These are phyloP conservation scores for Adiantum capillusveneris DNA, from an alignment of 75 land plant species.

Conservation along the genomic window DNA sequence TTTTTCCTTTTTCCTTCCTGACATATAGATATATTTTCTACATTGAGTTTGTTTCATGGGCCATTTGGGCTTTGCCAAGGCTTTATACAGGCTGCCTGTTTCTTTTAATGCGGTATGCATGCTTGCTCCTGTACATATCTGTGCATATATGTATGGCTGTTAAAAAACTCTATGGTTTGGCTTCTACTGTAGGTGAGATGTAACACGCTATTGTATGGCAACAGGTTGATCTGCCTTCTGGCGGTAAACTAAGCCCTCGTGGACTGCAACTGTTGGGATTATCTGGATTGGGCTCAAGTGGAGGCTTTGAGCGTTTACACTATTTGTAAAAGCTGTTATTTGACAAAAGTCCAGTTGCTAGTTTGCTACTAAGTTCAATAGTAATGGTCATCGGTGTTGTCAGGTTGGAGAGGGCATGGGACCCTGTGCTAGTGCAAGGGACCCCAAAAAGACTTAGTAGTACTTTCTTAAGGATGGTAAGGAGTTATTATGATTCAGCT, in stretches of 20 bases:
- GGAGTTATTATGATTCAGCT: too few species aligned
- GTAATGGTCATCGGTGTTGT: too few species aligned
- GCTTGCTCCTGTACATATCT: too few species aligned
- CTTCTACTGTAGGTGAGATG: too few species aligned
- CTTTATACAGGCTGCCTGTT: too few species aligned
- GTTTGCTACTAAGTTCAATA: neutral
- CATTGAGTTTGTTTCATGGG: too few species aligned
- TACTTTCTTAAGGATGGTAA: slow-evolving; percentile 68
- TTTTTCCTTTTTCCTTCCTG: too few species aligned
- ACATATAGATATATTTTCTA: too few species aligned
- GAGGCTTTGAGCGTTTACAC: slow-evolving; percentile 92
- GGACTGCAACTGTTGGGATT: slow-evolving; percentile 80
- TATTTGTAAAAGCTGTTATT: slow-evolving; percentile 48
- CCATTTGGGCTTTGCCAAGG: too few species aligned
- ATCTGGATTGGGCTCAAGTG: slow-evolving; percentile 61
- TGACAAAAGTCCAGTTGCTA: neutral
- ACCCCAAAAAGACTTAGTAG: slow-evolving; percentile 58
- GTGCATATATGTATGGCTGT: too few species aligned
- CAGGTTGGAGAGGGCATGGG: slow-evolving; percentile 95
- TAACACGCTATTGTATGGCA: neutral
- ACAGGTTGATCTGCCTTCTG: slow-evolving; percentile 85
- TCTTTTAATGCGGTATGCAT: too few species aligned
- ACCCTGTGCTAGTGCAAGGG: slow-evolving; percentile 68
- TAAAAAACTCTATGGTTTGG: too few species aligned
- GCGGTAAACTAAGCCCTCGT: slow-evolving; percentile 79